Percentiles rank a stretch among this genome's conserved stretches.
Evolutionary conservation across 2,329 filamentous ascomycete genomes (phyloP).

Genomic region (Aureobasidium sp.): DNA sequence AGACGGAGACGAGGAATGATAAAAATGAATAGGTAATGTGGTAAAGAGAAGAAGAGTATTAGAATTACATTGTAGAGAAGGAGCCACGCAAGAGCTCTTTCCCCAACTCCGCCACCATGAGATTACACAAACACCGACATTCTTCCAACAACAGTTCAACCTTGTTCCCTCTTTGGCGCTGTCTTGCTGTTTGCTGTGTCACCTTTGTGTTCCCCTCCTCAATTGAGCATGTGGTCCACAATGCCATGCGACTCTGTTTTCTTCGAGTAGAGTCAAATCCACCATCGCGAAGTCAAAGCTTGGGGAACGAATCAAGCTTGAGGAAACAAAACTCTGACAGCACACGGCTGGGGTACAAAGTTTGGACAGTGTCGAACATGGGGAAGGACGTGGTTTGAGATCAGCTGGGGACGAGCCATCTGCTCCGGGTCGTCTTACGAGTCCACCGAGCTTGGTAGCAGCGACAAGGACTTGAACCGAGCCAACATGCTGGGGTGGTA

Average conservation of each 20-base stretch:
- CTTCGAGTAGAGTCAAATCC: not conserved
- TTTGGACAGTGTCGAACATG: not conserved
- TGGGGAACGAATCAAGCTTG: not conserved
- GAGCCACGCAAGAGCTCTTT: not conserved
- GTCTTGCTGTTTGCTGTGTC: not conserved
- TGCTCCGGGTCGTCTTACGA: too few species aligned
- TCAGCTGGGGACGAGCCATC: not conserved
- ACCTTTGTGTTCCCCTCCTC: not conserved
- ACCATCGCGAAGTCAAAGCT: not conserved
- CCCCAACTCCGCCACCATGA: not conserved
- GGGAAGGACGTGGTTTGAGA: not conserved
- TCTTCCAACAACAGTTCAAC: conserved; percentile 1
- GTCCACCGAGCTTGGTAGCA: not conserved
- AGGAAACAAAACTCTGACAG: not conserved
- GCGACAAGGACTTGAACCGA: not conserved
- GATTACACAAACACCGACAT: not conserved
- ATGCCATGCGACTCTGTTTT: not conserved
- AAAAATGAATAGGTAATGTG: not conserved
- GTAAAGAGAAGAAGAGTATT: not conserved
- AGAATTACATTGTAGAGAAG: not conserved
- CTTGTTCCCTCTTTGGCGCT: conserved; percentile 1
- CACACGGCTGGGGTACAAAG: not conserved
- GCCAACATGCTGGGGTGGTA: too few species aligned
- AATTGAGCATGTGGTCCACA: not conserved
- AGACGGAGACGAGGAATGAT: not conserved